Conservation (phyloP, 2,329 filamentous ascomycete genomes). For the Exserohilum rostratum region DNA sequence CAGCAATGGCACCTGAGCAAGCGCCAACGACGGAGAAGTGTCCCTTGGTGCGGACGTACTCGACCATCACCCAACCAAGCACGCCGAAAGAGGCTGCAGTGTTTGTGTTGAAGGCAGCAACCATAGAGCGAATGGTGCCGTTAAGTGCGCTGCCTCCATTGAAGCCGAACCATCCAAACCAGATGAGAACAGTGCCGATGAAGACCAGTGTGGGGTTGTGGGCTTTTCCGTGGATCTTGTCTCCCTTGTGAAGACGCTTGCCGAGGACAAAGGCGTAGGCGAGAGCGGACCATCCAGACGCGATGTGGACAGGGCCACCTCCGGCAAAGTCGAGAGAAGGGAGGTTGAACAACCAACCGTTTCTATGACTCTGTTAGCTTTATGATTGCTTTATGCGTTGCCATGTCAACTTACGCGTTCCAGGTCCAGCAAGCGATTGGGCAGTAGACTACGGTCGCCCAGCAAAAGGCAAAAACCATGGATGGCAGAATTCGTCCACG, state of each 20-base stretch:
- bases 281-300: constrained; percentile 66
- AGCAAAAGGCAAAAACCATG: constrained; percentile 67
- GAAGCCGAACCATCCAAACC: constrained; percentile 68
- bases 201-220: constrained; percentile 70
- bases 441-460: constrained; percentile 70
- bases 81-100: constrained; percentile 61
- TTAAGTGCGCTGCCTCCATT: constrained; percentile 61
- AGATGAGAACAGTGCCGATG: constrained; percentile 68
- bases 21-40: constrained; percentile 63
- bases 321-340: constrained; percentile 66
- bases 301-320: constrained; percentile 68
- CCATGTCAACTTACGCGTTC: constrained; percentile 56
- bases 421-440: constrained; percentile 70
- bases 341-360: constrained; percentile 68
- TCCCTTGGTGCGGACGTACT: constrained; percentile 59
- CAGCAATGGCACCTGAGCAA: constrained; percentile 64
- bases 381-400: no score
- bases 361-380: constrained; percentile 8
- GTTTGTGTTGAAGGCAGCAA: constrained; percentile 65
- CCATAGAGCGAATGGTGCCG: constrained; percentile 58
- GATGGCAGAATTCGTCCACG: constrained; percentile 68
- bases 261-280: constrained; percentile 69
- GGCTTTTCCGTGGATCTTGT: constrained; percentile 60
- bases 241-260: constrained; percentile 59
- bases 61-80: constrained; percentile 61